Evolutionary conservation across 2,329 filamentous ascomycete genomes (phyloP), one percentile per base, ranked within the genome.

Genomic region (Fusarium papillatum): DNA sequence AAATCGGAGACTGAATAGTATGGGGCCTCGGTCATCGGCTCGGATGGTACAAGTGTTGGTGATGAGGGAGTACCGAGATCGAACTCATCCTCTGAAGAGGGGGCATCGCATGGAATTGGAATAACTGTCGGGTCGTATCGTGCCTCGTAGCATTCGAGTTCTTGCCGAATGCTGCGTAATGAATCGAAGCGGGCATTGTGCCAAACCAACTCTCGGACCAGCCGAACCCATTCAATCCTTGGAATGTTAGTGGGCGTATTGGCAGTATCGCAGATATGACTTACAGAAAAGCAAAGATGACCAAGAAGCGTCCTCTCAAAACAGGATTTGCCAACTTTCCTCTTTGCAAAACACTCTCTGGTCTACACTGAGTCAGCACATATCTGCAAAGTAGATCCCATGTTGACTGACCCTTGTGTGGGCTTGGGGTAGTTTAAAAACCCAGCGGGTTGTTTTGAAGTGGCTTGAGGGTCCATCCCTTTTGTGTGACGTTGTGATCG

Each of bases 131-230:
- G 87, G 36, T 88, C 86, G 69, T 85, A 88, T 60, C 85, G 82
- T 2, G 86, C 86, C 70, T 86, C 86, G 64, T 84, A 90, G 55
- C 89, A 84, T 60, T 90, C 85, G 26, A 95, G 80, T 10, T 81
- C 84, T 29, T 87, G 82, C 26, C 86, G 84, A 60, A 91, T 87
- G 24, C 88, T 84, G 53, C 90, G 89, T 31, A 94, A 84, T 8
- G 85, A 83, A 46, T 83, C 85, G 79, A 95, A 94, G 34, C 91
- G 91, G 29, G 91, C 91, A 81, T 92, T 92, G 62, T 84, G 84
- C 91, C 91, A 94, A 16, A 73, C 77, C 11, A 64, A 11, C 41
- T 76, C 66, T 2, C 76, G 76, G 19, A 79, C 61, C 34, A 77
- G 70, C 10, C 71, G 71, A n/a, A 75, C 17, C 22, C 62, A 68